Conservation (phyloP, 176 grass and related monocot species). For the Zea luxurians region DNA sequence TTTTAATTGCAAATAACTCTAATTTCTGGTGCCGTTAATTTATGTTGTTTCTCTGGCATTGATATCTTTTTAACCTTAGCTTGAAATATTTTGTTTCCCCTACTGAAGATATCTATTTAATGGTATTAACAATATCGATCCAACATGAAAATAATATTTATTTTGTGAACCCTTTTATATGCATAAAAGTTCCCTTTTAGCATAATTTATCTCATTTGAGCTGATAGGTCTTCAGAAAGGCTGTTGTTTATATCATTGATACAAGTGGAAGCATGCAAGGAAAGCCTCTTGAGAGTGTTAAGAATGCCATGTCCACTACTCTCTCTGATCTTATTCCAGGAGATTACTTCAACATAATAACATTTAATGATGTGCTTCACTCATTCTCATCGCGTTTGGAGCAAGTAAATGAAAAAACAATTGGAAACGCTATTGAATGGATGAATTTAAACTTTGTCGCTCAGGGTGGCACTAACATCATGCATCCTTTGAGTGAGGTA, state of each 20-base stretch:
- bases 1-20: conserved; percentile 15
- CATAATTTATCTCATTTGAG: conserved; percentile 28
- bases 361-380: conserved; percentile 70
- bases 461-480: conserved; percentile 78
- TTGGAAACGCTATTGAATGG: conserved; percentile 72
- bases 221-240: conserved; percentile 73
- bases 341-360: conserved; percentile 87
- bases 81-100: background rate
- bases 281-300: conserved; percentile 84
- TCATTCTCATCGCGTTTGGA: conserved; percentile 80
- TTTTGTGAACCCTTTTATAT: conserved; percentile 20
- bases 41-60: conserved; percentile 34
- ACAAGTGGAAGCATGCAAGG: conserved; percentile 94
- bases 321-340: conserved; percentile 64
- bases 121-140: background rate
- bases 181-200: conserved; percentile 12
- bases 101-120: conserved; percentile 3
- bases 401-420: conserved; percentile 60
- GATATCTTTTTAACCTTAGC: conserved; percentile 19
- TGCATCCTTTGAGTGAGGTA: conserved; percentile 84
- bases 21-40: conserved; percentile 22
- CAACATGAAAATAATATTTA: background rate
- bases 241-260: conserved; percentile 83
- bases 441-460: conserved; percentile 64
- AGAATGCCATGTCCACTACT: conserved; percentile 57